Percentiles rank a stretch among this genome's conserved stretches.
These are phyloP conservation scores for Cucurbita ficifolia DNA, from an alignment of 306 rosid species.

Conservation along the genomic window DNA sequence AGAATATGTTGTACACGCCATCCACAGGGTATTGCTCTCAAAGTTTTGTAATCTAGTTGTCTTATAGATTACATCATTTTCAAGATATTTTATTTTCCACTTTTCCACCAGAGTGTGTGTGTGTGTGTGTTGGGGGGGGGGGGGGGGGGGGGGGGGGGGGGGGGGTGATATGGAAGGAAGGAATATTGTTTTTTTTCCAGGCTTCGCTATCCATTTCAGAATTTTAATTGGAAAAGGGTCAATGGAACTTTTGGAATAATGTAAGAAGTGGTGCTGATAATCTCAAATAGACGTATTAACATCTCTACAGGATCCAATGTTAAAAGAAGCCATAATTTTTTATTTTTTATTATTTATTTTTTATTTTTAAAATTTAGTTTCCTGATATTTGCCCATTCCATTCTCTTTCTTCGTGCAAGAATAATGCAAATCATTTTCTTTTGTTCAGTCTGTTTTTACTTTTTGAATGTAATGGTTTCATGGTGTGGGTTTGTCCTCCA, in stretches of 20 bases:
- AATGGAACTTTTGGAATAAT: not conserved
- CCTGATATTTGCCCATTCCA: not conserved
- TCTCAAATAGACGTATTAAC: not conserved
- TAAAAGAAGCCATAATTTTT: not conserved
- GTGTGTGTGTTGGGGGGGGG: not conserved
- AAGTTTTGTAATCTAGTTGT: not conserved
- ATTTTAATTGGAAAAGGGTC: not conserved
- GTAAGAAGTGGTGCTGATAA: not conserved
- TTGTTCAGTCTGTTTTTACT: not conserved
- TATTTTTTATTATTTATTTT: no score
- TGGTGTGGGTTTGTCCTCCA: not conserved
- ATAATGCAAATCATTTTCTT: not conserved
- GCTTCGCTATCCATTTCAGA: not conserved
- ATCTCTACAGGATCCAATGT: not conserved
- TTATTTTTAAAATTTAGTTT: not conserved
- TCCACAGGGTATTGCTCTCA: slow-evolving; percentile 61
- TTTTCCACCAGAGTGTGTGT: not conserved
- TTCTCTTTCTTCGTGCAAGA: not conserved
- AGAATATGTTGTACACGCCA: slow-evolving; percentile 73
- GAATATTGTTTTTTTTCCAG: not conserved
- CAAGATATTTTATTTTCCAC: not conserved
- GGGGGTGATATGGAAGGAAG: not conserved
- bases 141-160: slow-evolving; percentile 5
- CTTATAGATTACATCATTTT: not conserved
- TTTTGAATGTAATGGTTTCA: not conserved